These are phyloP conservation scores for Backusella circina DNA, from an alignment of 192 early-diverging fungal genomes.

Conservation along the genomic window DNA sequence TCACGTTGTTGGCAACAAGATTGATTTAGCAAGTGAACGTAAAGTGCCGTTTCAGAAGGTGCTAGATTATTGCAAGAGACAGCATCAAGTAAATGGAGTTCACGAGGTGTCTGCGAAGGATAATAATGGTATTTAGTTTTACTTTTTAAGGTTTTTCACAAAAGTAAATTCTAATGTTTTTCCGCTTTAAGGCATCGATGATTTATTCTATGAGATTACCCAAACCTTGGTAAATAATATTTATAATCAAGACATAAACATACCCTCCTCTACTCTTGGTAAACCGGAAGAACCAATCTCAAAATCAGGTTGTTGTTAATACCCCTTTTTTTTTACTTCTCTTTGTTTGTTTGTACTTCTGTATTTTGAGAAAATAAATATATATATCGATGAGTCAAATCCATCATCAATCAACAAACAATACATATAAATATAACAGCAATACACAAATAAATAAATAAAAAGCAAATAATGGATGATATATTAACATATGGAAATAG, in stretches of 20 bases:
- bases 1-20: slow-evolving; percentile 67
- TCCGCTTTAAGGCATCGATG: slow-evolving; percentile 31
- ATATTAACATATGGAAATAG: not conserved
- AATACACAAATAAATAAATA: not conserved
- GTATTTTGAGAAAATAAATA: not conserved
- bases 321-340: not conserved
- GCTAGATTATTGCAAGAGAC: slow-evolving; percentile 50
- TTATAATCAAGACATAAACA: slow-evolving; percentile 5
- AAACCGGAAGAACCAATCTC: not conserved
- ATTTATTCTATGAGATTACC: slow-evolving; percentile 48
- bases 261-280: not conserved
- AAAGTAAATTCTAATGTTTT: not conserved
- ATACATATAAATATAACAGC: not conserved
- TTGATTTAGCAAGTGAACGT: slow-evolving; percentile 57
- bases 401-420: not conserved
- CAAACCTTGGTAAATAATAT: slow-evolving; percentile 37
- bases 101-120: slow-evolving; percentile 70
- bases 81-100: slow-evolving; percentile 52
- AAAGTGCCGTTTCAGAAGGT: slow-evolving; percentile 50
- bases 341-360: not conserved
- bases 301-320: slow-evolving; percentile 4
- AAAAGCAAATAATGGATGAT: not conserved
- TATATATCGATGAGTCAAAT: not conserved
- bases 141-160: not conserved
- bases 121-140: slow-evolving; percentile 47